Conservation (phyloP, 768 basidiomycete genomes). For the Gloeophyllum trabeum region DNA sequence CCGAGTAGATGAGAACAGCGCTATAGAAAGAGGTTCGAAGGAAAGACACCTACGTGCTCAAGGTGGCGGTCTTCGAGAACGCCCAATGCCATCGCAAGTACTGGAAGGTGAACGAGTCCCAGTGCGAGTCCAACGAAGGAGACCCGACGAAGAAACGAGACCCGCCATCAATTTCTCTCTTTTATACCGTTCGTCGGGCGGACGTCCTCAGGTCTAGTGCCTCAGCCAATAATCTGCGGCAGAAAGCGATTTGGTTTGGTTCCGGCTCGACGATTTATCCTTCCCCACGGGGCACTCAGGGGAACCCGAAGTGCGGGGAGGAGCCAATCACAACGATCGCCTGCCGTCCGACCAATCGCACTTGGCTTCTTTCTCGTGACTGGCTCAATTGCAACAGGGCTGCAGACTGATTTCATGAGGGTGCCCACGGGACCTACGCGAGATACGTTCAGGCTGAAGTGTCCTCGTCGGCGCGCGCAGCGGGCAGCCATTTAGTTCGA, state of each 20-base stretch:
- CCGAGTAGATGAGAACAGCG: no score
- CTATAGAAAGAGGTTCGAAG: no score
- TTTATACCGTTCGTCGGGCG: no score
- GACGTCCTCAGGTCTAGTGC: no score
- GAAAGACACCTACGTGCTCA: background rate
- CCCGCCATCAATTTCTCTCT: no score
- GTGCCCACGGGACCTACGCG: background rate
- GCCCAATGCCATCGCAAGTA: background rate
- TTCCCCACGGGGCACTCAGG: background rate
- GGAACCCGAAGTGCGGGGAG: background rate
- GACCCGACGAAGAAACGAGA: no score
- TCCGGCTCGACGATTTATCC: background rate
- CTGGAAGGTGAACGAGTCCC: no score
- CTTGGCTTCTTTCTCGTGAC: background rate
- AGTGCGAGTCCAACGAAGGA: no score
- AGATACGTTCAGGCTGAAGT: background rate
- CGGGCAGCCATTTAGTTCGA: background rate
- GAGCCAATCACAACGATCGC: background rate
- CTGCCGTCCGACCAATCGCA: background rate
- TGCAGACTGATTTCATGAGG: background rate
- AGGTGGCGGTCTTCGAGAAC: background rate
- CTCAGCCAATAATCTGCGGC: no score
- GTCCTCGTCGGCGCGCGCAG: background rate
- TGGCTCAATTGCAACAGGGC: background rate
- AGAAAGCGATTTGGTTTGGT: no score